These are phyloP conservation scores for Moesziomyces aphidis DNA, from an alignment of 1,284 basidiomycete genomes.

Conservation along the genomic window DNA sequence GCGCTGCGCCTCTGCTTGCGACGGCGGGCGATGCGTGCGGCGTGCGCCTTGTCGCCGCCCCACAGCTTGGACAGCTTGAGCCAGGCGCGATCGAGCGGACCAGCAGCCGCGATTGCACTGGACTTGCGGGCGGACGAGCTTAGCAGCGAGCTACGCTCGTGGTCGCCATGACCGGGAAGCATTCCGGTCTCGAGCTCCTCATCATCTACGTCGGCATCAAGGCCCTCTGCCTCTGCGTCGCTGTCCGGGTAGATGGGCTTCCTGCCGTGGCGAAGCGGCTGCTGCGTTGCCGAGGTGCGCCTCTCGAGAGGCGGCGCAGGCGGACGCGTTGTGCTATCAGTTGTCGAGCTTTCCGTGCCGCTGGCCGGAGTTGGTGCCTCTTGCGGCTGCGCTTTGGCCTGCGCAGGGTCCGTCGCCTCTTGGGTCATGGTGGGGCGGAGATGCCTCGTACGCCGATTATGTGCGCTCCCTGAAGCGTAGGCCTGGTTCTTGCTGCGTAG, in stretches of 20 bases:
- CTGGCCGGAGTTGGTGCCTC: neutral
- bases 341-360: neutral
- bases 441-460: neutral
- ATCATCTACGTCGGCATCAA: slow-evolving; percentile 50
- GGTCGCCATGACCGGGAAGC: slow-evolving; percentile 24
- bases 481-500: neutral
- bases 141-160: slow-evolving; percentile 43
- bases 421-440: neutral
- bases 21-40: slow-evolving; percentile 26
- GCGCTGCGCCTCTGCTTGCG: slow-evolving; percentile 34
- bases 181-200: slow-evolving; percentile 49
- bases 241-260: slow-evolving; percentile 54
- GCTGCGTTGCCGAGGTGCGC: slow-evolving; percentile 37
- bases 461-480: slow-evolving; percentile 1
- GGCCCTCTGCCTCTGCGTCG: slow-evolving; percentile 50
- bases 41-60: slow-evolving; percentile 46
- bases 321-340: neutral
- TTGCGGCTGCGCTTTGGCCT: neutral
- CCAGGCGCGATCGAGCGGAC: slow-evolving; percentile 39
- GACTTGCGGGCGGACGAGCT: slow-evolving; percentile 15
- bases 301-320: slow-evolving; percentile 30
- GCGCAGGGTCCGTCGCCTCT: neutral
- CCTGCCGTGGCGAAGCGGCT: slow-evolving; percentile 44
- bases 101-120: slow-evolving; percentile 7
- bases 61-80: slow-evolving; percentile 38